phyloP scores from a whole-genome alignment of 2,329 filamentous ascomycete genomes.

The Aotearoamyces nothofagi region DNA sequence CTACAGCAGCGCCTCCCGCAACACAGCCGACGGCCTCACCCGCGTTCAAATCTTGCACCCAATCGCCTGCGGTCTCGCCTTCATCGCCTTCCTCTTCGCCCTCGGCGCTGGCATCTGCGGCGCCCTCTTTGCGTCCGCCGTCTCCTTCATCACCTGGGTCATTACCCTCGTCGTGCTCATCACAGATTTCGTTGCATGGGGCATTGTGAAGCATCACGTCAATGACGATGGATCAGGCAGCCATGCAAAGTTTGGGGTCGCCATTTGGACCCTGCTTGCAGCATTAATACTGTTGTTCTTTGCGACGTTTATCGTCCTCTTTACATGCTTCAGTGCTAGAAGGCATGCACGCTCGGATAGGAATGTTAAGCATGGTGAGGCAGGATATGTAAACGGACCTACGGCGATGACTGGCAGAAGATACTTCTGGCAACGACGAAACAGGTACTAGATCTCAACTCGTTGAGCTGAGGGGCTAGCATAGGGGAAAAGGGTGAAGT shows the following conservation, averaged over 20 bases:
- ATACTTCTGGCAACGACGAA: conserved; percentile 1
- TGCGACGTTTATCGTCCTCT: conserved; percentile 39
- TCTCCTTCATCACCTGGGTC: conserved; percentile 33
- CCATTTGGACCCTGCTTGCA: conserved; percentile 43
- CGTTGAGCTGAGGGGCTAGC: background rate
- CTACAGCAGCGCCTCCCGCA: conserved; percentile 27
- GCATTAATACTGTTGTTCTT: conserved; percentile 38
- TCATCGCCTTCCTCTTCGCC: conserved; percentile 41
- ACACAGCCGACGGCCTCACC: conserved; percentile 34
- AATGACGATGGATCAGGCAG: conserved; percentile 26
- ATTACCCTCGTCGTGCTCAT: conserved; percentile 31
- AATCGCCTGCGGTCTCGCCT: conserved; percentile 38
- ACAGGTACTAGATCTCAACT: background rate
- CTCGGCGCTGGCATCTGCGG: conserved; percentile 34
- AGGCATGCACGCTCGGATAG: conserved; percentile 6
- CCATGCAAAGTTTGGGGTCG: conserved; percentile 34
- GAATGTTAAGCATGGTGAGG: background rate
- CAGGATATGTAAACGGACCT: background rate
- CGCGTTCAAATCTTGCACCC: conserved; percentile 48
- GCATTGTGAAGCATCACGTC: conserved; percentile 35
- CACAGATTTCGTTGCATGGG: conserved; percentile 42
- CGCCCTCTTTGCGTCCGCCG: conserved; percentile 32
- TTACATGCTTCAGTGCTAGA: conserved; percentile 40
- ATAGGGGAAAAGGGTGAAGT: too few relatives aligned
- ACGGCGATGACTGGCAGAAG: background rate